Base-by-base conservation (phyloP, 805 yeast genomes). In the Huiozyma naganishii region DNA sequence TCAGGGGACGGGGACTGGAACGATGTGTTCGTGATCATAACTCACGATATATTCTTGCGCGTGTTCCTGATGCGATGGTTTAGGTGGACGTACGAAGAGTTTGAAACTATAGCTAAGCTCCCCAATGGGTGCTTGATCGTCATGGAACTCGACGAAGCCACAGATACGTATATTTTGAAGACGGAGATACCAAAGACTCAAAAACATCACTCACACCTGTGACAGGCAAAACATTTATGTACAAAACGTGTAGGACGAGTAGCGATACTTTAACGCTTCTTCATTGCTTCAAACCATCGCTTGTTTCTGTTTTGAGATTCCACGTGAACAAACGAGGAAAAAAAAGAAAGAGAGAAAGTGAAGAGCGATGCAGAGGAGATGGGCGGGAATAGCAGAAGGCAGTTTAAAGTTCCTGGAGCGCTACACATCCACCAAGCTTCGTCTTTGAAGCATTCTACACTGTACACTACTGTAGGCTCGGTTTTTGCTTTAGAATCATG, bases 31-130 rank as follows among this genome's bases (percentile, higher is more conserved):
- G 86, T 88, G 3, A 65, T 88, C 37, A 95, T 88, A 38, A 83
- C 95, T 4, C 97, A 88, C 61, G 97, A 96, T 7, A 84, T 88
- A n/a, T 87, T 95, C 92, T 83, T 92, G 6, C 69, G 96, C 36
- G 96, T 88, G 7, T 88, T 88, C 53, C 62, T 88, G 36, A 86
- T 88, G 87, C 83, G 86, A 54, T 88, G 96, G 95, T 88, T 78
- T 59, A 69, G 95, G 45, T 88, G 96, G 96, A 72, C 82, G 1
- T 89, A 82, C 56, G 95, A 88, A 58, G 78, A 80, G 57, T 88
- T 87, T 62, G 97, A 88, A 63, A 71, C 80, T 39, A 69, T 88
- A 48, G 73, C 80, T 48, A 88, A 88, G 58, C 77, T 89, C 12
- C 86, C 85, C 1, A 90, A 89, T 58, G 89, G 96, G 57, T 77